A percentile compares a stretch with the other conserved stretches of the same genome.
These are phyloP conservation scores for Schwanniomyces yamadae DNA, from an alignment of 805 yeast genomes.

Conservation along the genomic window DNA sequence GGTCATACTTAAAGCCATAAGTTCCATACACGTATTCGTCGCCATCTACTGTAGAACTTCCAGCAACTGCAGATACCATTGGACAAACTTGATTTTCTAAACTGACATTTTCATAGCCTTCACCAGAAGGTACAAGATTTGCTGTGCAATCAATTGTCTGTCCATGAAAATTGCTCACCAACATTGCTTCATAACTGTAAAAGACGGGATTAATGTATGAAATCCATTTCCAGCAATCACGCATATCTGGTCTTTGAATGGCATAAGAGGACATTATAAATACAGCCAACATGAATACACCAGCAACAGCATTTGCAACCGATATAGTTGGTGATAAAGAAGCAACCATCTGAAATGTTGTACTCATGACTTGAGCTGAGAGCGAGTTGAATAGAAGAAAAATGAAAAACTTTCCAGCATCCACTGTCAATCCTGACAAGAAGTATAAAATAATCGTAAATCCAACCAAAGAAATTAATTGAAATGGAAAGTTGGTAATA, in stretches of 20 bases:
- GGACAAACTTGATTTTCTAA: conserved; percentile 17
- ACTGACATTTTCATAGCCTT: conserved; percentile 20
- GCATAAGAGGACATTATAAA: conserved; percentile 58
- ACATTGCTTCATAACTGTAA: conserved; percentile 56
- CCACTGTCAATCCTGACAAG: conserved; percentile 51
- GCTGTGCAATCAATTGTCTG: conserved; percentile 44
- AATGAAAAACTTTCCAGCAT: conserved; percentile 55
- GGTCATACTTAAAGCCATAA: conserved; percentile 43
- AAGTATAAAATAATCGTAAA: conserved; percentile 55
- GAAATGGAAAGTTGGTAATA: conserved; percentile 55
- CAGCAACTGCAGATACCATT: conserved; percentile 24
- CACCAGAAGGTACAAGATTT: conserved; percentile 45
- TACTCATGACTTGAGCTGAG: conserved; percentile 54
- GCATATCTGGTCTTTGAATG: conserved; percentile 54
- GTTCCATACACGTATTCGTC: conserved; percentile 33
- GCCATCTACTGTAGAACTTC: conserved; percentile 21
- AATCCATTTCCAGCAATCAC: conserved; percentile 68
- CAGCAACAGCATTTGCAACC: conserved; percentile 60
- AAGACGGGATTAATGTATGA: conserved; percentile 59
- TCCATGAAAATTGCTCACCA: conserved; percentile 57
- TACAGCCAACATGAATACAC: conserved; percentile 47
- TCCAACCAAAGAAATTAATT: conserved; percentile 39
- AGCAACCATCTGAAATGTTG: conserved; percentile 54
- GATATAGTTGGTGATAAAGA: conserved; percentile 46
- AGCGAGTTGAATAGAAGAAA: conserved; percentile 43